Percentiles rank a stretch among this genome's conserved stretches.
phyloP scores from a whole-genome alignment of 2,329 filamentous ascomycete species.

The Penicillium nordicum region DNA sequence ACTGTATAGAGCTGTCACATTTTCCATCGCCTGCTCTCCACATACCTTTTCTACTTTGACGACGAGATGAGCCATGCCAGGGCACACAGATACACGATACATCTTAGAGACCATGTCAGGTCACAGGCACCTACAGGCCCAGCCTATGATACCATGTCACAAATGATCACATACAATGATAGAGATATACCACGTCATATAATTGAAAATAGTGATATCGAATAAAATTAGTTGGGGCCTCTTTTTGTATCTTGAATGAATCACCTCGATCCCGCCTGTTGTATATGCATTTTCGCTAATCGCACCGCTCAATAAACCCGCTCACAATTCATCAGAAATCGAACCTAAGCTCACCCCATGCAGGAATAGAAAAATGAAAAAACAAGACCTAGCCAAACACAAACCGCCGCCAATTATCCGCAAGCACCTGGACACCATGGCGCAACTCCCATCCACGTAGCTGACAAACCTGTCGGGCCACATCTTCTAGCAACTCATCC shows the following conservation, averaged over 20 bases:
- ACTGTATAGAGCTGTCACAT: neutral
- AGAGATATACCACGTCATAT: slow-evolving; percentile 21
- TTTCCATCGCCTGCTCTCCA: neutral
- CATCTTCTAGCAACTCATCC: slow-evolving; percentile 72
- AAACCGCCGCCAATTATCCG: slow-evolving; percentile 74
- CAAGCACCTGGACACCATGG: slow-evolving; percentile 65
- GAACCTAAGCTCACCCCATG: neutral
- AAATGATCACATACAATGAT: slow-evolving; percentile 19
- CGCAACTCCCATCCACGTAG: slow-evolving; percentile 74
- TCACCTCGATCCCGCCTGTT: neutral
- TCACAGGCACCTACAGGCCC: slow-evolving; percentile 1
- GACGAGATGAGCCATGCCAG: slow-evolving; percentile 24
- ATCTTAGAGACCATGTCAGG: slow-evolving; percentile 3
- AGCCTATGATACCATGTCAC: slow-evolving; percentile 22
- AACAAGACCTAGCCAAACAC: slow-evolving; percentile 56
- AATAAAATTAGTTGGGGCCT: neutral
- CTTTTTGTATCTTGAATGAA: neutral
- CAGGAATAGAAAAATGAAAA: neutral
- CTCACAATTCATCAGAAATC: neutral
- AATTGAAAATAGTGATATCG: slow-evolving; percentile 9
- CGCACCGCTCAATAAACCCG: neutral
- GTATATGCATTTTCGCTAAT: slow-evolving; percentile 1
- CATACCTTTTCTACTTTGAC: slow-evolving; percentile 5
- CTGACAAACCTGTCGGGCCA: slow-evolving; percentile 70
- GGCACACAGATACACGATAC: slow-evolving; percentile 12